Conservation (phyloP, 495 filamentous ascomycete species). For the Aspergillus avenaceus region DNA sequence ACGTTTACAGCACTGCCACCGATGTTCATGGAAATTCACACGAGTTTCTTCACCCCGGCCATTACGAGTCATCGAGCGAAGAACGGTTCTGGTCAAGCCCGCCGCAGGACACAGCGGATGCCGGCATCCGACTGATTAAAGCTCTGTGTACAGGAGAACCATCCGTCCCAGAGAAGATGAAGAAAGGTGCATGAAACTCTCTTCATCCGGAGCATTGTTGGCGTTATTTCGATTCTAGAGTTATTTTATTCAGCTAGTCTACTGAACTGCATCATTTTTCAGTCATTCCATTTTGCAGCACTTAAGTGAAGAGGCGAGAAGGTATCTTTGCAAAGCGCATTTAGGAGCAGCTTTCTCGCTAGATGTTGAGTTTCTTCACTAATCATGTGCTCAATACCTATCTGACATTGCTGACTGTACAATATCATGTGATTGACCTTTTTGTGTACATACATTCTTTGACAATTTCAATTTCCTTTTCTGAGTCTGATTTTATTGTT, state of each 20-base stretch:
- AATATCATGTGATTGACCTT: too few species aligned
- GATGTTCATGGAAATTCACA: conserved; percentile 11
- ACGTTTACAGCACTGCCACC: conserved; percentile 25
- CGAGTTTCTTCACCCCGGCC: conserved; percentile 19
- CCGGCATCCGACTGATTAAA: conserved; percentile 35
- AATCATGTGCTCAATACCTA: too few species aligned
- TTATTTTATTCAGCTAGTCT: background rate
- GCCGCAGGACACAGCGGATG: conserved; percentile 25
- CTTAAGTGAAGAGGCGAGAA: too few species aligned
- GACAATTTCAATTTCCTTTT: too few species aligned
- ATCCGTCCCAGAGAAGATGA: background rate
- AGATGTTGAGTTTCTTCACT: too few species aligned
- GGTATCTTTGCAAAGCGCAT: too few species aligned
- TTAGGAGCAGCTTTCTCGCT: too few species aligned
- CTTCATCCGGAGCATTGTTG: background rate
- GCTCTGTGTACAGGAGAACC: conserved; percentile 18
- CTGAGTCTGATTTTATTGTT: too few species aligned
- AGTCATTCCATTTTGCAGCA: too few species aligned
- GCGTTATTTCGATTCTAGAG: background rate
- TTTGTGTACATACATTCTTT: too few species aligned
- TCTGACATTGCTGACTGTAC: too few species aligned
- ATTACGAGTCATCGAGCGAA: conserved; percentile 26
- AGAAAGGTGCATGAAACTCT: conserved; percentile 5
- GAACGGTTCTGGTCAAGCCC: conserved; percentile 31
- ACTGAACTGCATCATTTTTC: too few species aligned